Conservation (phyloP, 257 asterid genomes). For the Jacaranda copaia region DNA sequence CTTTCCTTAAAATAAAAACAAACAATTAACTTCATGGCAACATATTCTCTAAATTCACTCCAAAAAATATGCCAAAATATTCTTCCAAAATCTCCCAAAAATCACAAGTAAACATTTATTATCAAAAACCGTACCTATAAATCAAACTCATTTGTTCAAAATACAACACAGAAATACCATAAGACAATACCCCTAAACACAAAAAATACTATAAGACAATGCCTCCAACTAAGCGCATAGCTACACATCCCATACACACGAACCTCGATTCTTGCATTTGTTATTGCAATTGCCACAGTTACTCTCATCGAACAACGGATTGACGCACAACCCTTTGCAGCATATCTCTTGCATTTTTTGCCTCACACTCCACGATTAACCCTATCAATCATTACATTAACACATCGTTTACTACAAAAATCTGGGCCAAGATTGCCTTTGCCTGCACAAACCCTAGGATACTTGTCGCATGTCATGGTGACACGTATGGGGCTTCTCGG, state of each 20-base stretch:
- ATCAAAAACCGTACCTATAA: no score
- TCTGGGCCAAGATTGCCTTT: conserved; percentile 30
- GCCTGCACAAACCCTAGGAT: conserved; percentile 28
- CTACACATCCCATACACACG: conserved; percentile 33
- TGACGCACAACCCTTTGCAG: conserved; percentile 27
- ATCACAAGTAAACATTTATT: no score
- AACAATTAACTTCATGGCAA: no score
- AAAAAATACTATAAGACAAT: not conserved
- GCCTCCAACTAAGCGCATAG: conserved; percentile 15
- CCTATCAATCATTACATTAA: conserved; percentile 23
- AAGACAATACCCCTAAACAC: not conserved
- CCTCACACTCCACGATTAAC: conserved; percentile 28
- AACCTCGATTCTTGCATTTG: conserved; percentile 17
- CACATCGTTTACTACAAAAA: conserved; percentile 27
- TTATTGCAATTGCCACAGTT: conserved; percentile 31
- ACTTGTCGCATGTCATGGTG: conserved; percentile 18
- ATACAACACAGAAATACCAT: not conserved
- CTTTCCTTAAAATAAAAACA: no score
- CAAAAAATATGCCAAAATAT: no score
- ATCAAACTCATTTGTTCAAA: no score
- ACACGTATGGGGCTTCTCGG: not conserved
- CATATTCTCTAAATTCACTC: no score
- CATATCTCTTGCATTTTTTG: conserved; percentile 36
- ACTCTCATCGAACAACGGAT: conserved; percentile 8
- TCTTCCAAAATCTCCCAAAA: no score